Evolutionary conservation across 352 stramenopile species (phyloP).

Genomic region (Albugo candida): DNA sequence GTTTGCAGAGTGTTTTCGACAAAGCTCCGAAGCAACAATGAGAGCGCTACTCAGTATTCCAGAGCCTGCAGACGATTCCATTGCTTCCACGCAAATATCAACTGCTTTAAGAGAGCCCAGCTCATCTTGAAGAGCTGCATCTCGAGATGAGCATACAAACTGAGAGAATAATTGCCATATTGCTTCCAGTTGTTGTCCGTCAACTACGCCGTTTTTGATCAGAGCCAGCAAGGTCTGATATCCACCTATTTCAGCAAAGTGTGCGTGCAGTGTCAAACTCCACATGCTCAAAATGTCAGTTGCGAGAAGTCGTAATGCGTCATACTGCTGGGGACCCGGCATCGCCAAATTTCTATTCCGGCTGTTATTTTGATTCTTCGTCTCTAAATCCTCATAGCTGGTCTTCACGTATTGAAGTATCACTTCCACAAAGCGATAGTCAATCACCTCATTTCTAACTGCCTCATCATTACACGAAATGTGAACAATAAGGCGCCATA

Average conservation of each 20-base stretch:
- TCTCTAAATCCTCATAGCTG: no score
- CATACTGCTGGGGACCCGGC: no score
- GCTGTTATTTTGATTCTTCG: no score
- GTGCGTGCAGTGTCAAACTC: constrained; percentile 18
- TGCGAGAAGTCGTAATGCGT: no score
- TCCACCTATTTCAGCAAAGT: constrained; percentile 33
- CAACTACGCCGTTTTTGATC: constrained; percentile 16
- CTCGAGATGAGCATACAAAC: constrained; percentile 7
- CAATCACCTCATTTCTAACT: constrained; percentile 30
- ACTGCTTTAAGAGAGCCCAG: constrained; percentile 24
- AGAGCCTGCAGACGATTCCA: no score
- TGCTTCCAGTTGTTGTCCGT: constrained; percentile 18
- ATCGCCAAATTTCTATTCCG: no score
- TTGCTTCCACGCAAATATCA: constrained; percentile 9
- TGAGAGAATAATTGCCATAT: constrained; percentile 40
- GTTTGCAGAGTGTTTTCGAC: constrained; percentile 18
- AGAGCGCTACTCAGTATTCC: no score
- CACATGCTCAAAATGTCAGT: no score
- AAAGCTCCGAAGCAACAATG: no score
- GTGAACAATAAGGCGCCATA: constrained; percentile 46
- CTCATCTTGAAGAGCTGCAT: constrained; percentile 20
- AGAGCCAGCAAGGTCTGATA: constrained; percentile 29
- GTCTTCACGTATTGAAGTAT: constrained; percentile 12
- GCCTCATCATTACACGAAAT: constrained; percentile 24
- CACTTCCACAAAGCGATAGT: constrained; percentile 50